Evolutionary conservation across 2,329 filamentous ascomycete species (phyloP), one percentile per base, ranked within the genome.

Genomic region (Fusarium oligoseptatum): DNA sequence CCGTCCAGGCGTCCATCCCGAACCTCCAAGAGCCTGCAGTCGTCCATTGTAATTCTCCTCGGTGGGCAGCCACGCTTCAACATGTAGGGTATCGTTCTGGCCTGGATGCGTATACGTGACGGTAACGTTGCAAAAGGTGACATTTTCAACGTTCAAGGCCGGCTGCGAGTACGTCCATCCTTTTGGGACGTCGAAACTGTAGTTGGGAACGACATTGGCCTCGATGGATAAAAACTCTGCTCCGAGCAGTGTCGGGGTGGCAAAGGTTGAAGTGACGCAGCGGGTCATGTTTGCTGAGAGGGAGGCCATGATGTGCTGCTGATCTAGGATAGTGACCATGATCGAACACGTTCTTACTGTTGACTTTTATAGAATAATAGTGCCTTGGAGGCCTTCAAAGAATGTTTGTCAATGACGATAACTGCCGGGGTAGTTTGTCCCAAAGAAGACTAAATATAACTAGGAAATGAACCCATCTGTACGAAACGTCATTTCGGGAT

Each of bases 1-100:
- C 11, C 60, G 50, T 15, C 81, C 80, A 0, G 81, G 78, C 5
- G 71, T 65, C 45, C 66, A 82, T 3, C 82, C 82, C 3, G 78
- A 80, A 8, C 82, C 81, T 1, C 82, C 81, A 27, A 81, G 56
- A 17, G 76, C 76, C 48, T 81, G 78, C 1, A 83, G 66, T 5
- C 82, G 71, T 0, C 74, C 78, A 56, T 83, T 83, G 77, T 82
- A 83, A 1, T 61, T 64, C 3, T 52, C 60, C 3, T 60, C 60
- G 1, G 55, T 52, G 11, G 80, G 80, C 3, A 82, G 67, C 74
- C 76, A 81, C 2, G 29, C 50, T 34, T 56, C 50, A 32, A 36
- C 50, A 20, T 34, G 50, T 2, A 56, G 3, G 5, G 29, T 36
- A 36, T 56, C 50, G 27, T 56, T 56, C 4, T 56, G 50, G 29